These are phyloP conservation scores for Claviceps pazoutovae DNA, from an alignment of 2,329 filamentous ascomycete genomes.

Conservation along the genomic window DNA sequence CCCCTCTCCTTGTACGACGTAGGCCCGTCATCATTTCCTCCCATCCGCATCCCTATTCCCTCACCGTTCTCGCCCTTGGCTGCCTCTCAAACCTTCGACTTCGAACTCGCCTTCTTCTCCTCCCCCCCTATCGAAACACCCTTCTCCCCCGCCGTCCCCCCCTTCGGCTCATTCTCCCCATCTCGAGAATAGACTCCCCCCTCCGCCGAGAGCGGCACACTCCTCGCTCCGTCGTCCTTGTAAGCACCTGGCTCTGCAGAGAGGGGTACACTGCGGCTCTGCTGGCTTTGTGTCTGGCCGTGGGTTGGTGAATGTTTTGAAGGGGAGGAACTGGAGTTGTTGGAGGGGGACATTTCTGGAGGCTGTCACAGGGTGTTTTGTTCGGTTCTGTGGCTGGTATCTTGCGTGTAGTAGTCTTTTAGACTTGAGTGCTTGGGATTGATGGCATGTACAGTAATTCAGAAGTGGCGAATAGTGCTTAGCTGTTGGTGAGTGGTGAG, in stretches of 20 bases:
- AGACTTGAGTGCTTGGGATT: too few relatives aligned
- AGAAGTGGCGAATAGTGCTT: too few relatives aligned
- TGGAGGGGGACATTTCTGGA: background rate
- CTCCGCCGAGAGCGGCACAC: constrained; percentile 5
- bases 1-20: too few relatives aligned
- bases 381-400: too few relatives aligned
- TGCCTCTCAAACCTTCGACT: background rate
- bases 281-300: background rate
- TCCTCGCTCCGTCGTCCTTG: background rate
- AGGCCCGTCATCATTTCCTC: too few relatives aligned
- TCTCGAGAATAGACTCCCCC: constrained; percentile 3
- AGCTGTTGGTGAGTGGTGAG: too few relatives aligned
- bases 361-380: too few relatives aligned
- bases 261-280: background rate
- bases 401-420: too few relatives aligned
- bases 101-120: background rate
- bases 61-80: background rate
- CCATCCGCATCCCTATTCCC: background rate
- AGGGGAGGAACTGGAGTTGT: background rate
- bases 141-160: constrained; percentile 2
- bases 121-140: background rate
- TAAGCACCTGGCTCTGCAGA: constrained; percentile 3
- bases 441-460: too few relatives aligned
- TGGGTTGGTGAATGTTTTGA: background rate
- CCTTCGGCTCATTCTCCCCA: constrained; percentile 3